Evolutionary conservation across 176 grass and related monocot genomes (phyloP).

Genomic region (Ampelocalamus luodianensis): DNA sequence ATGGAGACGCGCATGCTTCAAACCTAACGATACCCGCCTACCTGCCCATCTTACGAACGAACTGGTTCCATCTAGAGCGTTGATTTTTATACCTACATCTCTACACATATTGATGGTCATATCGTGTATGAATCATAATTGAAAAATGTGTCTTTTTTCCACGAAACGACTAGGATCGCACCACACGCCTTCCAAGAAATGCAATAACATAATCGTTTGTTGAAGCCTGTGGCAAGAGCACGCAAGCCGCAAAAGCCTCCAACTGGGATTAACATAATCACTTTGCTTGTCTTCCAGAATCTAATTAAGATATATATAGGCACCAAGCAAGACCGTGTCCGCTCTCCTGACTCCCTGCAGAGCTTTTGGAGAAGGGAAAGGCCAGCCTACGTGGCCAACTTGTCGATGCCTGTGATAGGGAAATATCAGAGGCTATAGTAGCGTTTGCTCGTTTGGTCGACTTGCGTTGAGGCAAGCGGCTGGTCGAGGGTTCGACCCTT

Average conservation of each 20-base stretch:
- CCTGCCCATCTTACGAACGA: not conserved
- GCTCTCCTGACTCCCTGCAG: not conserved
- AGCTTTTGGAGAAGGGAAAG: slow-evolving; percentile 27
- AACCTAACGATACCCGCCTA: not conserved
- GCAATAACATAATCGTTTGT: not conserved
- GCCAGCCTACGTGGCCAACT: not conserved
- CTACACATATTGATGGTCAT: not conserved
- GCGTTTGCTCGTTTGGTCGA: no score
- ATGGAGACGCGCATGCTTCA: not conserved
- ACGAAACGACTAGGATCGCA: not conserved
- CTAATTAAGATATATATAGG: not conserved
- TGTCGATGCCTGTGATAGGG: no score
- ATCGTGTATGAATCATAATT: not conserved
- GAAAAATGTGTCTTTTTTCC: not conserved
- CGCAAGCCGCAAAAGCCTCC: slow-evolving; percentile 9
- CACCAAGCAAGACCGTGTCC: not conserved
- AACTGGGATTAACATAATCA: slow-evolving; percentile 44
- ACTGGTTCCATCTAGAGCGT: not conserved
- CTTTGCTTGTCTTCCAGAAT: slow-evolving; percentile 4
- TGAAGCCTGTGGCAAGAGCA: slow-evolving; percentile 37
- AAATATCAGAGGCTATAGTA: not conserved
- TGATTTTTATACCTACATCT: not conserved
- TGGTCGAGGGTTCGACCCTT: no score
- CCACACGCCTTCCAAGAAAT: slow-evolving; percentile 22
- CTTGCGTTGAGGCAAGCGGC: no score